These are phyloP conservation scores for Cucumis cinereus DNA, from an alignment of 306 rosid genomes.

Conservation along the genomic window DNA sequence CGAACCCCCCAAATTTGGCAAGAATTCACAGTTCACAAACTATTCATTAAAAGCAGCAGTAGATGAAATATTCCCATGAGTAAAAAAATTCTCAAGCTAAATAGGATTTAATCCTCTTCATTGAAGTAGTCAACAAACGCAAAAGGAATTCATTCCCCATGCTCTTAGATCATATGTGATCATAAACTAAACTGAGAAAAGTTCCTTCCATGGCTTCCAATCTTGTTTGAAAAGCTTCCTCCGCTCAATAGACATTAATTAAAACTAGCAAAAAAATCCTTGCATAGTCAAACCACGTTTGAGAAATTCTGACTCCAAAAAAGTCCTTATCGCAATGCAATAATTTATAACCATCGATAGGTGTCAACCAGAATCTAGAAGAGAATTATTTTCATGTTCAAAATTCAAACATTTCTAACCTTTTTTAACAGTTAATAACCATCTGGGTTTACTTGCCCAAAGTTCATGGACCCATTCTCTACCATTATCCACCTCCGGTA, in stretches of 20 bases:
- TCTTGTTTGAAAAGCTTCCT: background rate
- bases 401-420: background rate
- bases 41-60: background rate
- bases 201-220: background rate
- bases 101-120: background rate
- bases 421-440: too few relatives aligned
- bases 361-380: background rate
- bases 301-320: background rate
- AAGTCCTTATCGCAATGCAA: background rate
- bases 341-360: background rate
- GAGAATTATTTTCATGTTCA: background rate
- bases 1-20: background rate
- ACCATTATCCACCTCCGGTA: too few relatives aligned
- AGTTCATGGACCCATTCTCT: too few relatives aligned
- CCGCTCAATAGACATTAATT: background rate
- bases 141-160: background rate
- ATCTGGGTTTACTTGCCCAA: too few relatives aligned
- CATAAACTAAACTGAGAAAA: background rate
- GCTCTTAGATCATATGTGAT: too few relatives aligned
- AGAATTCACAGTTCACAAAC: background rate
- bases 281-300: background rate
- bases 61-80: background rate
- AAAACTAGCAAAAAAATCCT: background rate
- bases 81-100: background rate
- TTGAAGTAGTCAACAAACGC: background rate